These are phyloP conservation scores for Talaromyces amestolkiae DNA, from an alignment of 2,329 filamentous ascomycete species.

Conservation along the genomic window DNA sequence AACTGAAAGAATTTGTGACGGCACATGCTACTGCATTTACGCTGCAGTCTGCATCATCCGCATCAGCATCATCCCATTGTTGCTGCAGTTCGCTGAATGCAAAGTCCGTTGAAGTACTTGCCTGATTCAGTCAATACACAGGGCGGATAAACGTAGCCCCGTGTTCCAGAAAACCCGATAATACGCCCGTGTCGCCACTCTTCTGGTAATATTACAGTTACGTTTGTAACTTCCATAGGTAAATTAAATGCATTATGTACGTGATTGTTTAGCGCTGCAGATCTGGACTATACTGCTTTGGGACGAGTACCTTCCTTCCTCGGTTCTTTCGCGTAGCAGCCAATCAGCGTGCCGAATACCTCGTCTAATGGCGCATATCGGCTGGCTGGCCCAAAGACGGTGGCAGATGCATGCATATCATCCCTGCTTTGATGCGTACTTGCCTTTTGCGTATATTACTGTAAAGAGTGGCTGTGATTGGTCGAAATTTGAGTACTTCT, in stretches of 20 bases:
- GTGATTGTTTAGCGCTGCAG: constrained; percentile 1
- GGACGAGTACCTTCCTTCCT: not conserved
- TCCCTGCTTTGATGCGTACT: not conserved
- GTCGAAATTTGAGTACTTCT: not conserved
- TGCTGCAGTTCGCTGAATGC: not conserved
- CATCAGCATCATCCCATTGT: not conserved
- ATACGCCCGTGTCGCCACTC: not conserved
- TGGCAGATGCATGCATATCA: not conserved
- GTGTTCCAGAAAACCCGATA: not conserved
- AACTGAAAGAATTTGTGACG: not conserved
- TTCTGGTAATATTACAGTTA: not conserved
- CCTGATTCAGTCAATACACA: constrained; percentile 12
- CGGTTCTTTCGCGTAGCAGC: not conserved
- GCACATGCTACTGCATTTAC: not conserved
- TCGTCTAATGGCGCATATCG: constrained; percentile 8
- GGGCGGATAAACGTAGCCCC: constrained; percentile 1
- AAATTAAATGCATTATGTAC: not conserved
- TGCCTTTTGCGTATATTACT: constrained; percentile 13
- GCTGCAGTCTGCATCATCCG: not conserved
- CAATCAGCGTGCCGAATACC: not conserved
- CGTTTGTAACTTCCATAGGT: not conserved
- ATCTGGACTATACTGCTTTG: not conserved
- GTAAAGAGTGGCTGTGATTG: not conserved
- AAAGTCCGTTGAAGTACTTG: constrained; percentile 11
- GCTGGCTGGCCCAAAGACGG: not conserved